Evolutionary conservation across 352 stramenopile species (phyloP).

Genomic region (Pythium sp.): DNA sequence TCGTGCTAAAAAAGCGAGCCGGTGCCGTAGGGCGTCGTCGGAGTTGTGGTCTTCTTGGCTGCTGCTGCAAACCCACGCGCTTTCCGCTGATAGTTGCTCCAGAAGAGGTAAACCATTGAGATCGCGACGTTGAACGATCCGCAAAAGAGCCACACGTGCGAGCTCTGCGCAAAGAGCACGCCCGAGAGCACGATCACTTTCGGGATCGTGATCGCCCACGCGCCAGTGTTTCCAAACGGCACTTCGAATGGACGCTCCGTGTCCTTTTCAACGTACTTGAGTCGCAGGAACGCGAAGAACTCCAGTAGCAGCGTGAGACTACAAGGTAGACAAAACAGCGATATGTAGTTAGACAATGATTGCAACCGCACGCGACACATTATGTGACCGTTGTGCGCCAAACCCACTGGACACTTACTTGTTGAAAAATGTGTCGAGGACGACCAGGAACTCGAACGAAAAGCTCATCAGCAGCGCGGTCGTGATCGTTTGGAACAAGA

Average conservation of each 20-base stretch:
- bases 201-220: slow-evolving; percentile 75
- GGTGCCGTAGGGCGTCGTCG: slow-evolving; percentile 32
- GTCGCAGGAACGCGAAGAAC: slow-evolving; percentile 79
- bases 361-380: background rate
- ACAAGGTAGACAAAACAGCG: slow-evolving; percentile 3
- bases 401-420: slow-evolving; percentile 46
- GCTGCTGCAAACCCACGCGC: background rate
- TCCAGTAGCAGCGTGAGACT: slow-evolving; percentile 76
- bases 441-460: slow-evolving; percentile 78
- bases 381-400: background rate
- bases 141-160: slow-evolving; percentile 69
- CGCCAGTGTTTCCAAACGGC: slow-evolving; percentile 62
- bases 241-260: slow-evolving; percentile 71
- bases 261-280: slow-evolving; percentile 82
- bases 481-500: slow-evolving; percentile 74
- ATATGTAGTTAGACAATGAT: background rate
- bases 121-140: slow-evolving; percentile 64
- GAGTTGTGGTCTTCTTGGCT: background rate
- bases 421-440: slow-evolving; percentile 87
- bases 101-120: slow-evolving; percentile 56
- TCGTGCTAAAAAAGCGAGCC: slow-evolving; percentile 31
- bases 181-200: slow-evolving; percentile 80
- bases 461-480: slow-evolving; percentile 83
- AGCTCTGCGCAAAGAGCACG: slow-evolving; percentile 66
- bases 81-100: slow-evolving; percentile 54